phyloP scores from a whole-genome alignment of 352 stramenopile species.

The Phytopythium aichiense region DNA sequence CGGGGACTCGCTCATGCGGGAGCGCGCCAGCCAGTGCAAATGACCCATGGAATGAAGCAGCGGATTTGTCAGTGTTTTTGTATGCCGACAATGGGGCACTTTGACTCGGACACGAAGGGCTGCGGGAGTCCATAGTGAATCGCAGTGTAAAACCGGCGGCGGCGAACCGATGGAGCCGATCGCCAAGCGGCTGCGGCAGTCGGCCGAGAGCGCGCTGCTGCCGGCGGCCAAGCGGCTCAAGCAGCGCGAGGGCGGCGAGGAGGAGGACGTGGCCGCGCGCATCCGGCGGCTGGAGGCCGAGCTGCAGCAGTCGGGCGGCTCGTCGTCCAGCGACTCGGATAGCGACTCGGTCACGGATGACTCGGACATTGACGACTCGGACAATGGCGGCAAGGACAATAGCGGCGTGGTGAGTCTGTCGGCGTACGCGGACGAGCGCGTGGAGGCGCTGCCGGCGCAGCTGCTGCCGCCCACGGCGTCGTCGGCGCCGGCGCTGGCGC shows the following conservation, averaged over 20 bases:
- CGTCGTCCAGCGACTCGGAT: constrained; percentile 21
- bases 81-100: not conserved
- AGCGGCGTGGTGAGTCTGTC: constrained; percentile 58
- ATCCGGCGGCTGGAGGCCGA: constrained; percentile 74
- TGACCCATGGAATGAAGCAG: not conserved
- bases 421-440: constrained; percentile 54
- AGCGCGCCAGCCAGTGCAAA: too few species aligned
- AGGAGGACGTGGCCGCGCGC: constrained; percentile 59
- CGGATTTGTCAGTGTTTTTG: not conserved
- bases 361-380: constrained; percentile 8
- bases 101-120: not conserved
- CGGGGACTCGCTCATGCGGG: too few species aligned
- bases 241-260: not conserved
- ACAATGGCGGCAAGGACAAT: not conserved
- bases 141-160: not conserved
- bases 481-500: constrained; percentile 14
- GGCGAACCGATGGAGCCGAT: constrained; percentile 59
- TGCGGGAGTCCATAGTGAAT: not conserved
- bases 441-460: constrained; percentile 53
- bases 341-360: not conserved
- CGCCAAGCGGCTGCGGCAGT: constrained; percentile 79
- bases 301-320: constrained; percentile 24
- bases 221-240: constrained; percentile 13
- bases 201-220: constrained; percentile 52
- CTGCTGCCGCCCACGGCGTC: constrained; percentile 38